Evolutionary conservation across 768 basidiomycete genomes (phyloP), one percentile per base, ranked within the genome.

Genomic region (Termitomyces sp.): DNA sequence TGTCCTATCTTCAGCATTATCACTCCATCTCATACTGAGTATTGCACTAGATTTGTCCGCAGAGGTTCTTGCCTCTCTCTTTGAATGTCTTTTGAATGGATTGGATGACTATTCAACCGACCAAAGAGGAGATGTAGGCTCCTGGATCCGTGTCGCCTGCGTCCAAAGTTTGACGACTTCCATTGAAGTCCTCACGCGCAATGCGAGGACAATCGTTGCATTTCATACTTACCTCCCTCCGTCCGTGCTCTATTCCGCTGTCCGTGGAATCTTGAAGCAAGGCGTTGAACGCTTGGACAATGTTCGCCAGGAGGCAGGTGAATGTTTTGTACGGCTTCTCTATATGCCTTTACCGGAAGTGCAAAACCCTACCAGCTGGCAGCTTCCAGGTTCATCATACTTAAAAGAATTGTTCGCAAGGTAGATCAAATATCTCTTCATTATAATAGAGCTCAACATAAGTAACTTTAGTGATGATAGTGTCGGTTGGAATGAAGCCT

Each of bases 41-140:
- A 22, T 26, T n/a, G 37, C 32, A 50, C 29, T 58, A 90, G 89
- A 73, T 60, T 62, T 88, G 58, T 73, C 76, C 48, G 69, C 79
- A 39, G 71, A 71, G 37, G 61, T 74, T 37, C 73, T 86, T 51
- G 70, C 73, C 55, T 65, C 74, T 4, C 67, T 92, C 55, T 74
- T 88, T 51, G 73, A 79, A 54, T 78, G 81, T 20, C 67, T 92
- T 37, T 69, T 87, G n/a, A 68, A 66, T n/a, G 94, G 92, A 4
- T 71, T 99, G 53, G 78, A 83, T 20, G 95, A 99, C 73, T 99
- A 98, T 67, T 89, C 92, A 5, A 85, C 83, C 48, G 96, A 99
- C 68, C 91, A 97, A 68, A 86, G 96, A 62, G 96, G 96, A 4
- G 97, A 99, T 67, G 89, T 99, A 37, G 96, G 96, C 42, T 98